A percentile compares a stretch with the other conserved stretches of the same genome.
These are phyloP conservation scores for Gamarada debralockiae DNA, from an alignment of 495 filamentous ascomycete genomes.

Conservation along the genomic window DNA sequence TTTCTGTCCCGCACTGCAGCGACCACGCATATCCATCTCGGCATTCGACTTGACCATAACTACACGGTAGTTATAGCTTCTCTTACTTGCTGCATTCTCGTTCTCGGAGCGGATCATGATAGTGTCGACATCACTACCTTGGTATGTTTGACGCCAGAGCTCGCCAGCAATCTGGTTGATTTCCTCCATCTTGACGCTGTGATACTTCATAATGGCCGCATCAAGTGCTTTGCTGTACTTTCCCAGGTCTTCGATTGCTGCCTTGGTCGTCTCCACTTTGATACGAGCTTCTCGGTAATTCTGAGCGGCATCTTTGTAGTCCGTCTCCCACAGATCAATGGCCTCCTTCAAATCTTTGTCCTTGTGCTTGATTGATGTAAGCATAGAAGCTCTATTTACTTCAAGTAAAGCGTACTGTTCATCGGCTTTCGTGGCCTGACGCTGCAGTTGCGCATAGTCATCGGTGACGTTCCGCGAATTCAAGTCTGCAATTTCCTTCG, in stretches of 20 bases:
- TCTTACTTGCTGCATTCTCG: conserved; percentile 72
- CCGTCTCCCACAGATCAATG: conserved; percentile 71
- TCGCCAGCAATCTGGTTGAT: conserved; percentile 94
- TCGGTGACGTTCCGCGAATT: conserved; percentile 76
- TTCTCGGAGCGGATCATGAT: conserved; percentile 86
- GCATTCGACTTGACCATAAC: conserved; percentile 96
- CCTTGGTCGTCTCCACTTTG: conserved; percentile 88
- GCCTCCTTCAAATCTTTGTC: conserved; percentile 71
- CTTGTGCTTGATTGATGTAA: conserved; percentile 73
- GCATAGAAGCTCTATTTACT: conserved; percentile 46
- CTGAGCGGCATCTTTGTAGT: conserved; percentile 78
- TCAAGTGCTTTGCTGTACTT: conserved; percentile 79
- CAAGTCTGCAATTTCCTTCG: conserved; percentile 69
- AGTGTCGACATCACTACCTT: conserved; percentile 95
- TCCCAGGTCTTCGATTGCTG: conserved; percentile 83
- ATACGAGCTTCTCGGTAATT: conserved; percentile 87
- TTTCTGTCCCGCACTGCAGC: conserved; percentile 94
- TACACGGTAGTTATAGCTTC: conserved; percentile 95
- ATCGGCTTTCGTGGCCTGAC: conserved; percentile 62
- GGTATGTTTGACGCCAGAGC: conserved; percentile 94
- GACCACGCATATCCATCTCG: conserved; percentile 99
- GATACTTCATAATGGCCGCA: conserved; percentile 95
- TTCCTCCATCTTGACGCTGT: conserved; percentile 95
- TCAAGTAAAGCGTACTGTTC: conserved; percentile 54
- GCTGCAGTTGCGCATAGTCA: conserved; percentile 69